phyloP scores from a whole-genome alignment of 768 basidiomycete genomes.

The Podaxis mareebaensis region DNA sequence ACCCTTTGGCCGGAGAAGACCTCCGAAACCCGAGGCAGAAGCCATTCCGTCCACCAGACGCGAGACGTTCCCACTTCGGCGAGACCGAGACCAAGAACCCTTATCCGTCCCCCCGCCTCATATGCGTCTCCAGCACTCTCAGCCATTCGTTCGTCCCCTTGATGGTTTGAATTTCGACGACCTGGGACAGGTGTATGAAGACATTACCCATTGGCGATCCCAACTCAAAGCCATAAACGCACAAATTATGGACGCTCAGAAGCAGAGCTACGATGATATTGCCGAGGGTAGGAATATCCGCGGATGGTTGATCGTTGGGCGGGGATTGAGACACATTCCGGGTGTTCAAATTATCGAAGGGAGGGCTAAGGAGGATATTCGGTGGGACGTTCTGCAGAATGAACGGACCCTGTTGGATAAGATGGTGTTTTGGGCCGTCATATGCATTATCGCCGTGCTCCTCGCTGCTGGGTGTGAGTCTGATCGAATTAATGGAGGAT shows the following conservation, averaged over 20 bases:
- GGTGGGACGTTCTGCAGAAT: conserved; percentile 76
- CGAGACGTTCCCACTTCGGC: conserved; percentile 66
- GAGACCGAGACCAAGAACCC: conserved; percentile 29
- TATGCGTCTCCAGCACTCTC: conserved; percentile 63
- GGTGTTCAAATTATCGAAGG: conserved; percentile 74
- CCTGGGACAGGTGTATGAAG: conserved; percentile 64
- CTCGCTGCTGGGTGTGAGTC: conserved; percentile 64
- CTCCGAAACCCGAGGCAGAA: conserved; percentile 36
- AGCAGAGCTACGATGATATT: conserved; percentile 67
- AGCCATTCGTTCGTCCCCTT: conserved; percentile 75
- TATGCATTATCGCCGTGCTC: conserved; percentile 47
- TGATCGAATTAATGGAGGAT: conserved; percentile 6
- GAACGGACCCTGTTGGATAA: conserved; percentile 47
- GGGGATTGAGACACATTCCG: conserved; percentile 62
- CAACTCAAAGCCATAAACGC: conserved; percentile 70
- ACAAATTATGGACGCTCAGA: conserved; percentile 71
- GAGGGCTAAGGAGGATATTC: conserved; percentile 77
- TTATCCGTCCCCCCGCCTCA: conserved; percentile 59
- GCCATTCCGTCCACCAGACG: conserved; percentile 39
- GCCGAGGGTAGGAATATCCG: conserved; percentile 68
- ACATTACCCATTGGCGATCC: conserved; percentile 71
- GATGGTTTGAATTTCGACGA: conserved; percentile 69
- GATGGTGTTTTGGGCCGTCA: conserved; percentile 58
- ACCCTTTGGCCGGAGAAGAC: conserved; percentile 33
- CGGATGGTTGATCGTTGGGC: conserved; percentile 79